A percentile compares a stretch with the other conserved stretches of the same genome.
These are phyloP conservation scores for Candida chilensis DNA, from an alignment of 805 yeast species.

Conservation along the genomic window DNA sequence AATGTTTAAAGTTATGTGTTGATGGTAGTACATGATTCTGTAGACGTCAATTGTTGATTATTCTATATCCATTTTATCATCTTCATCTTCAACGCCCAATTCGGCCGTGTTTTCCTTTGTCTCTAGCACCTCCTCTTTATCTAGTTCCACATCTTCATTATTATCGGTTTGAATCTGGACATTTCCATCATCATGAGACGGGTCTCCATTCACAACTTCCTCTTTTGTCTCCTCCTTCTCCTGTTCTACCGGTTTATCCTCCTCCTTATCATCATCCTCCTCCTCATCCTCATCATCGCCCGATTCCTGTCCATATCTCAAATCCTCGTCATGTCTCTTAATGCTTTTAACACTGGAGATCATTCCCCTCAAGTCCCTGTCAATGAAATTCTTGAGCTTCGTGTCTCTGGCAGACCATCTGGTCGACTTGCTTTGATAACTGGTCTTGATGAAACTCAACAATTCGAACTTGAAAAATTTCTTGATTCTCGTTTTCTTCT, in stretches of 20 bases:
- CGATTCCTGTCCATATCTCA: not conserved
- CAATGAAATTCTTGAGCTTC: not conserved
- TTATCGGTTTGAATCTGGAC: too few relatives aligned
- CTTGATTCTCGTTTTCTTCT: not conserved
- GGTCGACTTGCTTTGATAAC: not conserved
- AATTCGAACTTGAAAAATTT: not conserved
- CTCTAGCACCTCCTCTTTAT: too few relatives aligned
- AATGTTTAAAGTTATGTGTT: too few relatives aligned
- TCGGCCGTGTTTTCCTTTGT: too few relatives aligned
- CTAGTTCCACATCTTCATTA: too few relatives aligned
- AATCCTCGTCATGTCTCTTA: slow-evolving; percentile 1
- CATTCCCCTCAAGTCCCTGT: not conserved
- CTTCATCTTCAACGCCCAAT: too few relatives aligned
- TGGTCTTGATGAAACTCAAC: not conserved
- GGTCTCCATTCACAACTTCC: not conserved
- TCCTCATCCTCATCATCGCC: slow-evolving; percentile 1
- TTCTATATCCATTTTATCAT: too few relatives aligned
- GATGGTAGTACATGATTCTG: too few relatives aligned
- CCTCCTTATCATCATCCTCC: slow-evolving; percentile 1
- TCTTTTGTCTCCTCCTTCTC: not conserved
- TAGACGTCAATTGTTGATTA: too few relatives aligned
- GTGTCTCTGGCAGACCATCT: not conserved
- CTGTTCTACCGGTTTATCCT: not conserved
- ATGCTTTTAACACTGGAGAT: not conserved
- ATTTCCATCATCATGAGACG: not conserved